Conservation (phyloP, 108 stramenopile genomes). For the Bacterosira constricta region DNA sequence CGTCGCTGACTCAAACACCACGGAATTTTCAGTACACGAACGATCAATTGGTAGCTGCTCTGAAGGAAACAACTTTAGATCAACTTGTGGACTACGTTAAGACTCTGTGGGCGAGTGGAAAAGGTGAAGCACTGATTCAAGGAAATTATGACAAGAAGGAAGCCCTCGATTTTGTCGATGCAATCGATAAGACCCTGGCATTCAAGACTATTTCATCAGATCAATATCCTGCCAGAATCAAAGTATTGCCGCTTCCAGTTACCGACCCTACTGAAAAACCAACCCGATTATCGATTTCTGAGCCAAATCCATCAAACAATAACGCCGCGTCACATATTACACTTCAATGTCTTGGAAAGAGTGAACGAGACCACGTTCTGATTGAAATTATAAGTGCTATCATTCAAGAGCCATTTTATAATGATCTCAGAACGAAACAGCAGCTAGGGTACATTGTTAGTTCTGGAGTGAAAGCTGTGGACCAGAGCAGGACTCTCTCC, state of each 20-base stretch:
- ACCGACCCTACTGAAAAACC: constrained; percentile 25
- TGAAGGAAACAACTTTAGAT: constrained; percentile 46
- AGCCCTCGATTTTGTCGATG: constrained; percentile 65
- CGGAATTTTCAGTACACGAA: constrained; percentile 64
- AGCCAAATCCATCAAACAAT: constrained; percentile 77
- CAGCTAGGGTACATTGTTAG: constrained; percentile 95
- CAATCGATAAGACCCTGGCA: constrained; percentile 66
- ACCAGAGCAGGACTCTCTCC: constrained; percentile 63
- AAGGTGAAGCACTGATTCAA: constrained; percentile 78
- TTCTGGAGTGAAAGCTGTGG: constrained; percentile 74
- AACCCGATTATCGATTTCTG: constrained; percentile 58
- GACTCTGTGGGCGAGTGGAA: constrained; percentile 72
- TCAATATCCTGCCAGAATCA: constrained; percentile 63
- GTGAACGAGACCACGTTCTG: constrained; percentile 73
- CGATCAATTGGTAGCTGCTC: constrained; percentile 53
- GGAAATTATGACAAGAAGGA: constrained; percentile 80
- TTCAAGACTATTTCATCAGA: constrained; percentile 68
- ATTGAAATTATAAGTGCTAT: constrained; percentile 74
- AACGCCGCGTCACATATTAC: constrained; percentile 75
- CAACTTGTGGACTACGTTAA: constrained; percentile 66
- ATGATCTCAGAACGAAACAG: constrained; percentile 88
- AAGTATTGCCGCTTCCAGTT: constrained; percentile 65
- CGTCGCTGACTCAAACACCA: constrained; percentile 59
- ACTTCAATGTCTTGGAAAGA: constrained; percentile 66
- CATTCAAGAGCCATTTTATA: constrained; percentile 87